Evolutionary conservation across 2,329 filamentous ascomycete genomes (phyloP).

Genomic region (Colletotrichum filicis): DNA sequence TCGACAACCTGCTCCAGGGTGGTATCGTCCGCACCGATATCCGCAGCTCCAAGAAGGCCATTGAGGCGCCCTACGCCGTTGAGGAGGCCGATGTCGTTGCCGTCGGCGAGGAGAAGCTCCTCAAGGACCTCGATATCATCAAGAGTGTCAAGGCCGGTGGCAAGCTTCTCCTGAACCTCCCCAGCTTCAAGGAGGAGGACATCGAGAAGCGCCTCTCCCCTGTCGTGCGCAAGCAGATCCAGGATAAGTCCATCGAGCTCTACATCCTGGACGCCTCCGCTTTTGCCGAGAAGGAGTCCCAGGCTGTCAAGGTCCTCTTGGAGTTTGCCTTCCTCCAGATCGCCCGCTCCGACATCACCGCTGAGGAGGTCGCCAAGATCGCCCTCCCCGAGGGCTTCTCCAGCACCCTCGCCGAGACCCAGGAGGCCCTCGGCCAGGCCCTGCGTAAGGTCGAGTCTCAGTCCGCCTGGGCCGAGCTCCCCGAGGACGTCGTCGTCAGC

Average conservation of each 20-base stretch:
- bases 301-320: slow-evolving; percentile 73
- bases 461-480: slow-evolving; percentile 80
- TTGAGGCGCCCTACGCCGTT: slow-evolving; percentile 87
- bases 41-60: slow-evolving; percentile 81
- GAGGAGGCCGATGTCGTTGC: slow-evolving; percentile 82
- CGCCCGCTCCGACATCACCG: slow-evolving; percentile 73
- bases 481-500: slow-evolving; percentile 65
- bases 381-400: slow-evolving; percentile 64
- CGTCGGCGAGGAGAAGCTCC: slow-evolving; percentile 79
- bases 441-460: slow-evolving; percentile 81
- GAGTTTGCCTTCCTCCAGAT: slow-evolving; percentile 88
- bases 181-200: slow-evolving; percentile 87
- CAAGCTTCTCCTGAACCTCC: slow-evolving; percentile 79
- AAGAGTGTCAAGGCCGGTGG: slow-evolving; percentile 76
- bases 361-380: slow-evolving; percentile 74
- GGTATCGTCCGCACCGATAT: slow-evolving; percentile 88
- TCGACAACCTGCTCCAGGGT: slow-evolving; percentile 76
- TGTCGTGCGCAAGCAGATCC: slow-evolving; percentile 76
- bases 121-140: slow-evolving; percentile 81
- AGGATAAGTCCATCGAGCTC: slow-evolving; percentile 76
- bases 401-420: slow-evolving; percentile 62
- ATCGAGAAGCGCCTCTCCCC: slow-evolving; percentile 86
- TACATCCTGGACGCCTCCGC: slow-evolving; percentile 81
- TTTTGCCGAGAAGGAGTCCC: slow-evolving; percentile 72
- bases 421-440: slow-evolving; percentile 75